Conservation (phyloP, 805 yeast genomes). For the Saturnispora hagleri region DNA sequence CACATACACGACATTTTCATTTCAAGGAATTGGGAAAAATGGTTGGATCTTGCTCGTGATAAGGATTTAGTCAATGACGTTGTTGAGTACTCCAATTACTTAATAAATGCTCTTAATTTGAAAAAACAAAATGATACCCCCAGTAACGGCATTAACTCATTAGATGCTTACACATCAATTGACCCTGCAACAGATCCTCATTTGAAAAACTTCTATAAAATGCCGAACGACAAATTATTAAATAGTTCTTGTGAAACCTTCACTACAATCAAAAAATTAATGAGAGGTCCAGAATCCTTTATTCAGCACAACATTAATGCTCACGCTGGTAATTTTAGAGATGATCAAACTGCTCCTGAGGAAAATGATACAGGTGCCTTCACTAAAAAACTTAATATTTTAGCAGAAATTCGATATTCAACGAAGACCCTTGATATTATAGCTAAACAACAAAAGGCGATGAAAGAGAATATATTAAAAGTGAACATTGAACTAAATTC, state of each 20-base stretch:
- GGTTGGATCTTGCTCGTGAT: slow-evolving; percentile 7
- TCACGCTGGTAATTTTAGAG: not conserved
- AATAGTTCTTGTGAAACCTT: not conserved
- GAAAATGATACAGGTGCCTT: not conserved
- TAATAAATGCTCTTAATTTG: slow-evolving; percentile 9
- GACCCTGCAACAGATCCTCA: slow-evolving; percentile 4
- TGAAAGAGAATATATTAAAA: not conserved
- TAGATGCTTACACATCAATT: slow-evolving; percentile 3
- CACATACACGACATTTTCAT: slow-evolving; percentile 27
- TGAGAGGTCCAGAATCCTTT: not conserved
- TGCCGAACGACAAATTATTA: not conserved
- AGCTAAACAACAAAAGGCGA: not conserved
- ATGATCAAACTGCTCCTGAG: not conserved
- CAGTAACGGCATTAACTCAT: too few species aligned
- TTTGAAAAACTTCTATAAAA: slow-evolving; percentile 1
- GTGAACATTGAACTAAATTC: not conserved
- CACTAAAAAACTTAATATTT: not conserved
- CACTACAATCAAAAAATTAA: not conserved
- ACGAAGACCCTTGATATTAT: not conserved
- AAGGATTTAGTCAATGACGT: slow-evolving; percentile 12
- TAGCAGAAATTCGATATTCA: not conserved
- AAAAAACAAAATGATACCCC: slow-evolving; percentile 12
- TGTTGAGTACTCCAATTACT: slow-evolving; percentile 14
- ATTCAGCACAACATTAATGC: not conserved
- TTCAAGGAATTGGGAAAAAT: slow-evolving; percentile 9